Evolutionary conservation across 805 yeast genomes (phyloP), one percentile per base, ranked within the genome.

Genomic region (Yarrowia divulgata): DNA sequence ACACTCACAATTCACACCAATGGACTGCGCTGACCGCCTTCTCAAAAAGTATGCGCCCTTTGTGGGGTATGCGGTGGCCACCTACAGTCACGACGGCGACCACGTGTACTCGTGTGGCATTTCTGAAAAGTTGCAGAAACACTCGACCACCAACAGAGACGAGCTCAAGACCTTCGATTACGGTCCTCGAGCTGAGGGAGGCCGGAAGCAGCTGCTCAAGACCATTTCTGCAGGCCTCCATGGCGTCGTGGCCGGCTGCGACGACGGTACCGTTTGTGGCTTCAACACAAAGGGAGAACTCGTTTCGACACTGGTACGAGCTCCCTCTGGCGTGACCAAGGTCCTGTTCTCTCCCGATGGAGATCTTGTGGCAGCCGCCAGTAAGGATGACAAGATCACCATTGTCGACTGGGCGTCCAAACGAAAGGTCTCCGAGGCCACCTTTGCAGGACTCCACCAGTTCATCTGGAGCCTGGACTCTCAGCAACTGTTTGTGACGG

Each of bases 21-120:
- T 57, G 64, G 64, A 57, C 50, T n/a, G 49, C n/a, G 49, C 64
- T 3, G 66, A 60, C 52, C 52, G 37, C 6, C 40, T 43, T 16
- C 40, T 32, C 9, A 60, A 60, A 39, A 60, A 60, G 66, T 60
- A 60, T 35, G 68, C 68, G 37, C 68, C 43, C 23, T 63, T 63
- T 35, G 50, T 18, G 46, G 68, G 68, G 14, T 37, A n/a, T 29
- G 39, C 68, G 8, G 57, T 63, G 39, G 68, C 57, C 16, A n/a
- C 55, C 9, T 49, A 63, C 48, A 63, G 46, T 14, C 57, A 37
- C 12, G 46, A 48, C 48, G 57, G 68, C 37, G 32, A 37, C 37
- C 29, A 14, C 10, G 57, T 63, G 16, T 63, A 37, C 48, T 12
- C 68, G 13, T 46, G 68, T 39, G 68, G 68, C 37, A 32, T 63